A percentile compares a stretch with the other conserved stretches of the same genome.
Conservation (phyloP, 2,329 filamentous ascomycete genomes). For the Dendryphion nanum region DNA sequence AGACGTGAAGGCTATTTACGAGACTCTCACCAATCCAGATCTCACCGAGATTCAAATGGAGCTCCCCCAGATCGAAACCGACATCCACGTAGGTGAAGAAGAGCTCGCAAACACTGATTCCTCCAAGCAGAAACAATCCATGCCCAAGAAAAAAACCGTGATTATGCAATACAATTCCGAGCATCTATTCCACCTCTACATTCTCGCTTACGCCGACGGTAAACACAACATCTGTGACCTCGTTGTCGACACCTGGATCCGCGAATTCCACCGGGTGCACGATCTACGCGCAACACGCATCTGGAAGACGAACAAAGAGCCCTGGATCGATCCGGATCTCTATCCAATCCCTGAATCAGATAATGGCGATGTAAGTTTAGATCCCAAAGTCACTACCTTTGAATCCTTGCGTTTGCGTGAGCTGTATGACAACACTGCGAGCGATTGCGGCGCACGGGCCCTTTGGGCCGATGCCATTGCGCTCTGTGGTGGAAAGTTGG, state of each 20-base stretch:
- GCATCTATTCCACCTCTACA: constrained; percentile 24
- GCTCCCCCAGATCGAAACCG: not conserved
- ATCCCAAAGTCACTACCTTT: constrained; percentile 13
- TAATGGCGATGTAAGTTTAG: constrained; percentile 12
- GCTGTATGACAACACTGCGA: constrained; percentile 21
- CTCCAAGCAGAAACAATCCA: too few relatives aligned
- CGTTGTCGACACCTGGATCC: constrained; percentile 34
- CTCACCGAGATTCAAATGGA: too few relatives aligned
- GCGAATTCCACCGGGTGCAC: constrained; percentile 23
- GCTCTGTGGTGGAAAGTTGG: constrained; percentile 15
- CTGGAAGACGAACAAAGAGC: constrained; percentile 18
- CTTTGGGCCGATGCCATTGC: constrained; percentile 34
- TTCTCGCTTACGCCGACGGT: constrained; percentile 14
- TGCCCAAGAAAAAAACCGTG: too few relatives aligned
- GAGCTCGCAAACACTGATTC: too few relatives aligned
- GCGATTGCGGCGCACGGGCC: constrained; percentile 20
- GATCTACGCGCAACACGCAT: constrained; percentile 1
- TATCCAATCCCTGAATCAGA: constrained; percentile 5
- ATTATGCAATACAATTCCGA: constrained; percentile 4
- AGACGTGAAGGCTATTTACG: too few relatives aligned
- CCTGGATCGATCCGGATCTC: constrained; percentile 5
- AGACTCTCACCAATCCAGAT: too few relatives aligned
- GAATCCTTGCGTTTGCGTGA: constrained; percentile 10
- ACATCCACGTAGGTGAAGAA: too few relatives aligned
- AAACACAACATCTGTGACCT: constrained; percentile 26